These are phyloP conservation scores for Plasmodium reichenowi DNA, from an alignment of 169 alveolate genomes.

Conservation along the genomic window DNA sequence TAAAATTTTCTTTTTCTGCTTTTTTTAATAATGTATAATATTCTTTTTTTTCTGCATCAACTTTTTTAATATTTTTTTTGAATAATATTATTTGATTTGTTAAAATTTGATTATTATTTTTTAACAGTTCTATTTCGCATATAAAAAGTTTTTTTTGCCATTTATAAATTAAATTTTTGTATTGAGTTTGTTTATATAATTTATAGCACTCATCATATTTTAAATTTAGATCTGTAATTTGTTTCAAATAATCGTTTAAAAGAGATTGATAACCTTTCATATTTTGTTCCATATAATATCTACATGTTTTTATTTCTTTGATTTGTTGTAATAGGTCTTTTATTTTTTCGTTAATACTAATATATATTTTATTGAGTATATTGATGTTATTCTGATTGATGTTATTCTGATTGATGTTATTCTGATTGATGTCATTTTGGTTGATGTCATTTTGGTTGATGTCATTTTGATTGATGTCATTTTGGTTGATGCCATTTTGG, in stretches of 20 bases:
- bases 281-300: constrained; percentile 42
- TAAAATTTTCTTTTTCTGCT: constrained; percentile 50
- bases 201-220: constrained; percentile 46
- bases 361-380: constrained; percentile 66
- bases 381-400: constrained; percentile 7
- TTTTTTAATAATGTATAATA: constrained; percentile 32
- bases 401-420: constrained; percentile 3
- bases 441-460: not conserved
- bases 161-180: constrained; percentile 30
- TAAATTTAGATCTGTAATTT: constrained; percentile 50
- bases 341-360: constrained; percentile 35
- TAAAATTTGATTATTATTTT: constrained; percentile 21
- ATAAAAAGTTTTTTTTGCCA: constrained; percentile 50
- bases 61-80: constrained; percentile 27
- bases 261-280: constrained; percentile 36
- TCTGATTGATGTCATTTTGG: not conserved
- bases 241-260: constrained; percentile 43
- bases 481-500: not conserved
- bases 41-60: constrained; percentile 46
- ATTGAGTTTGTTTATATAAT: constrained; percentile 57
- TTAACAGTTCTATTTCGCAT: constrained; percentile 26
- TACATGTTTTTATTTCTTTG: constrained; percentile 24
- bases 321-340: constrained; percentile 21
- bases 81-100: constrained; percentile 24
- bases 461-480: constrained; percentile 6